Conservation (phyloP, 805 yeast species). For the Aciculoconidium aculeatum region DNA sequence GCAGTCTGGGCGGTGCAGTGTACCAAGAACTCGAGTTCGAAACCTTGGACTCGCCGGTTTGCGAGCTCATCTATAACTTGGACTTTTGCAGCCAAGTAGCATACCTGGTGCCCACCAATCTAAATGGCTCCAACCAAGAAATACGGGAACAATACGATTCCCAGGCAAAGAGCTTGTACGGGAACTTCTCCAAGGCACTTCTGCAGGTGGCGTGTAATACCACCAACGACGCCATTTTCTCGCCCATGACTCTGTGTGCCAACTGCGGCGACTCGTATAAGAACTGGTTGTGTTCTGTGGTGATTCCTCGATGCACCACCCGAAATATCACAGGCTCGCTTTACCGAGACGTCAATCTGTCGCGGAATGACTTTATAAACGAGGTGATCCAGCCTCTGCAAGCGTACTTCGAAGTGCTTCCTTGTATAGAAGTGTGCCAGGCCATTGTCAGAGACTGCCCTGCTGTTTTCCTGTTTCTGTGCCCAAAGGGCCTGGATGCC, state of each 20-base stretch:
- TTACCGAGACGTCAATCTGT: constrained; percentile 40
- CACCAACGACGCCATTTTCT: constrained; percentile 57
- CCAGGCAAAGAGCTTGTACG: constrained; percentile 49
- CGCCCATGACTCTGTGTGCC: constrained; percentile 68
- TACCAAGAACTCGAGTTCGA: constrained; percentile 53
- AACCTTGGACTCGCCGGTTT: constrained; percentile 48
- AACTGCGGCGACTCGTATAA: constrained; percentile 69
- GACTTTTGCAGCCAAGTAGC: constrained; percentile 79
- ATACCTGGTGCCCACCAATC: constrained; percentile 69
- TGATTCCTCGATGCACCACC: constrained; percentile 82
- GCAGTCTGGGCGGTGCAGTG: constrained; percentile 55
- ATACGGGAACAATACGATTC: constrained; percentile 49
- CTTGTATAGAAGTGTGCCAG: constrained; percentile 79
- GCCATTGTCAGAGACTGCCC: constrained; percentile 83
- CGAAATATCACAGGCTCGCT: constrained; percentile 38
- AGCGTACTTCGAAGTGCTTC: constrained; percentile 72
- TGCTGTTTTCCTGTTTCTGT: constrained; percentile 61
- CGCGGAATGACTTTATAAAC: constrained; percentile 59
- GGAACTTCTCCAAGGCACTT: constrained; percentile 68
- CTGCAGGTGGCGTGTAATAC: constrained; percentile 75
- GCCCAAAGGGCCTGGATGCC: constrained; percentile 49
- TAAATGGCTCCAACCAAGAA: constrained; percentile 9
- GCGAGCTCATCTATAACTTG: constrained; percentile 69
- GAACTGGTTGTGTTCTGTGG: constrained; percentile 84
- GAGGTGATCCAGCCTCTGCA: constrained; percentile 46